These are phyloP conservation scores for Podila horticola DNA, from an alignment of 192 early-diverging fungal species.

Conservation along the genomic window DNA sequence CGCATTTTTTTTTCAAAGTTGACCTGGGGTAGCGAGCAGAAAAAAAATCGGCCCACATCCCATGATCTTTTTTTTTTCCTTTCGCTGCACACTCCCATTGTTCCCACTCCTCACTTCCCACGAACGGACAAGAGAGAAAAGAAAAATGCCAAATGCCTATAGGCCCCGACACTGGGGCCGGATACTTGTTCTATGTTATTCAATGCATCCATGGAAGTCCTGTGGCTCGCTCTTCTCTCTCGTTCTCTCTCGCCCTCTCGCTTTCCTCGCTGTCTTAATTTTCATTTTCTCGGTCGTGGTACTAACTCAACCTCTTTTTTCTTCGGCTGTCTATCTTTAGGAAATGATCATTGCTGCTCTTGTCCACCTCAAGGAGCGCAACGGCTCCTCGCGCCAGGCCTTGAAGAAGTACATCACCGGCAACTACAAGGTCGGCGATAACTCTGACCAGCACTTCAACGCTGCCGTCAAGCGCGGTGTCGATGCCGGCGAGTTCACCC, in stretches of 20 bases:
- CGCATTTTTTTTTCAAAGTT: not conserved
- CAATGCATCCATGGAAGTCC: too few relatives aligned
- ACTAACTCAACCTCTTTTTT: not conserved
- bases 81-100: not conserved
- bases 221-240: too few relatives aligned
- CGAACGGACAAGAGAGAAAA: not conserved
- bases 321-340: constrained; percentile 3
- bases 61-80: not conserved
- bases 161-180: not conserved
- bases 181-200: not conserved
- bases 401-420: constrained; percentile 84
- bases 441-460: constrained; percentile 66
- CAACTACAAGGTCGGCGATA: constrained; percentile 75
- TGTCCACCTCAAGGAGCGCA: constrained; percentile 72
- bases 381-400: constrained; percentile 75
- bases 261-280: not conserved
- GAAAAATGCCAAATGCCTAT: not conserved
- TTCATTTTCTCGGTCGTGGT: not conserved
- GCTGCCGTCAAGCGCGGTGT: constrained; percentile 75
- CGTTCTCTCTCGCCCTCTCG: too few relatives aligned
- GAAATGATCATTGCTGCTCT: constrained; percentile 62
- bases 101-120: constrained; percentile 2
- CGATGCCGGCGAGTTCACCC: constrained; percentile 64
- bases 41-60: constrained; percentile 1
- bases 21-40: constrained; percentile 3